These are phyloP conservation scores for Mesembryanthemum crystallinum DNA, from an alignment of 148 eudicot species.

Conservation along the genomic window DNA sequence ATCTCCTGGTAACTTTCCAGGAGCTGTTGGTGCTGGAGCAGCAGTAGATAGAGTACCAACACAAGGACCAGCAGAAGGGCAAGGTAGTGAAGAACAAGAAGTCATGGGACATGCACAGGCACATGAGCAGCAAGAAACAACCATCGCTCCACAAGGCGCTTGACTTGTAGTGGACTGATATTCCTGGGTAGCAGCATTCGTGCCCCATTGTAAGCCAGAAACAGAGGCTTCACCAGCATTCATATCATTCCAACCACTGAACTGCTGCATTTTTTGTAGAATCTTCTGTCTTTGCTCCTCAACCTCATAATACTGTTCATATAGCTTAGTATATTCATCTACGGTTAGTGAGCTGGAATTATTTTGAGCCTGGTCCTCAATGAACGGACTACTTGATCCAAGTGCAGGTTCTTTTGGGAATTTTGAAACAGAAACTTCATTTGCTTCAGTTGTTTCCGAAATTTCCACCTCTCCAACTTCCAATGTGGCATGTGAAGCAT, in stretches of 20 bases:
- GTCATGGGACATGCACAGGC: constrained; percentile 47
- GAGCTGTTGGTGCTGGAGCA: constrained; percentile 29
- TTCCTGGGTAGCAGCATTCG: constrained; percentile 36
- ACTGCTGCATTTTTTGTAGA: constrained; percentile 64
- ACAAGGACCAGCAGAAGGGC: constrained; percentile 37
- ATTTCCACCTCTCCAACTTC: constrained; percentile 32
- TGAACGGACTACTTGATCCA: constrained; percentile 25
- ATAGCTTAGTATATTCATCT: constrained; percentile 56
- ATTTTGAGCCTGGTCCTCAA: constrained; percentile 30
- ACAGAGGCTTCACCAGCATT: constrained; percentile 35
- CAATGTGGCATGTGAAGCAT: constrained; percentile 19
- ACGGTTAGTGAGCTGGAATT: constrained; percentile 31
- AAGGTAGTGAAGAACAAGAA: constrained; percentile 37
- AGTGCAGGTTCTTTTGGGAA: constrained; percentile 21
- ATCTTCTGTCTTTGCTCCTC: constrained; percentile 77
- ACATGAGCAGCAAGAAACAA: constrained; percentile 45
- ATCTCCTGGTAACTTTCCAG: constrained; percentile 23
- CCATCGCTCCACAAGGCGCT: constrained; percentile 32
- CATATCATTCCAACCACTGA: constrained; percentile 39
- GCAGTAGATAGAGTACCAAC: constrained; percentile 21
- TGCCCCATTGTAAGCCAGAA: constrained; percentile 35
- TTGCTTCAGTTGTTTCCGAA: constrained; percentile 23
- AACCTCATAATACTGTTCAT: constrained; percentile 64
- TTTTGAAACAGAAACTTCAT: constrained; percentile 27
- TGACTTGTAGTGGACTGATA: constrained; percentile 40